A percentile compares a stretch with the other conserved stretches of the same genome.
These are phyloP conservation scores for Carex arenaria DNA, from an alignment of 202 grass and related monocot genomes.

Conservation along the genomic window DNA sequence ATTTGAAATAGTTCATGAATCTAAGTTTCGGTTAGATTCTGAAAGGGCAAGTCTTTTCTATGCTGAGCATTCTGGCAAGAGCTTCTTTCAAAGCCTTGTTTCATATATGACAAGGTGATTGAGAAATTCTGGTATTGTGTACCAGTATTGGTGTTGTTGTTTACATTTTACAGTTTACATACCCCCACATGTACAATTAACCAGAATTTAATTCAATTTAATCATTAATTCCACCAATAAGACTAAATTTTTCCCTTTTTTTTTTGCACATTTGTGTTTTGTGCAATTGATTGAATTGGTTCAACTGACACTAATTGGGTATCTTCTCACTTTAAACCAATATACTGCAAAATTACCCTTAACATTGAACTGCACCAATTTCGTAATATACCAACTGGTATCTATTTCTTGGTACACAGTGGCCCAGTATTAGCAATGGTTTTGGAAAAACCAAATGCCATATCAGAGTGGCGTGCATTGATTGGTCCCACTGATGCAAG, in stretches of 20 bases:
- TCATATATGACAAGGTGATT: constrained; percentile 82
- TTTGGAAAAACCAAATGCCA: constrained; percentile 64
- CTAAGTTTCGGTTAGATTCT: constrained; percentile 35
- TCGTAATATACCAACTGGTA: background rate
- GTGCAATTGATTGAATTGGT: background rate
- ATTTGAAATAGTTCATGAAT: constrained; percentile 63
- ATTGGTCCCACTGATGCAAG: constrained; percentile 86
- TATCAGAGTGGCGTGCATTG: constrained; percentile 70
- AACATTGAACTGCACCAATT: background rate
- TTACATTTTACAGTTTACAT: no score
- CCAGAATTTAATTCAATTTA: background rate
- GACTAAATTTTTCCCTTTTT: background rate
- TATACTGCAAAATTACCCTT: no score
- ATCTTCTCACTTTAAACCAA: background rate
- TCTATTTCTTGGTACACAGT: constrained; percentile 37
- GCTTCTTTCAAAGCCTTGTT: constrained; percentile 76
- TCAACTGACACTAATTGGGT: background rate
- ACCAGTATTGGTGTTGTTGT: background rate
- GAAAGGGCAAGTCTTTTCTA: constrained; percentile 66
- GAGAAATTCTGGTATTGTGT: background rate
- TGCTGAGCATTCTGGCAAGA: constrained; percentile 64
- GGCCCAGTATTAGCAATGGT: constrained; percentile 63
- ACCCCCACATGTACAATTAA: background rate
- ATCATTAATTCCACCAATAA: background rate
- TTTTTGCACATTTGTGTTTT: background rate